These are phyloP conservation scores for Fusarium pseudocircinatum DNA, from an alignment of 2,329 filamentous ascomycete genomes.

Conservation along the genomic window DNA sequence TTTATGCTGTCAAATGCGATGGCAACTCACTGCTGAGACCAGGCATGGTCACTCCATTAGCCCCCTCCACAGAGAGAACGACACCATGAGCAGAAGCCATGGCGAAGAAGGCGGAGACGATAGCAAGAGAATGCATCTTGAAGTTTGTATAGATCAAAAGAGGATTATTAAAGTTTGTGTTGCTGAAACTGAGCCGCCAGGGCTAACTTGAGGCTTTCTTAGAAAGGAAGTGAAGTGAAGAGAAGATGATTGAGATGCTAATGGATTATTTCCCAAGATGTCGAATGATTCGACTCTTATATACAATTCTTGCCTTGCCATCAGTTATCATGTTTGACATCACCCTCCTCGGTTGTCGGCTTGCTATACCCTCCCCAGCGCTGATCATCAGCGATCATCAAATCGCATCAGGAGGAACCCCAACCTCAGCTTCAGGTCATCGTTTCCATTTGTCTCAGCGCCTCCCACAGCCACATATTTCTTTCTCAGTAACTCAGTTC, in stretches of 20 bases:
- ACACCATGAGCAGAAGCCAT: constrained; percentile 67
- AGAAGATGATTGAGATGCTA: background rate
- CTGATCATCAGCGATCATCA: background rate
- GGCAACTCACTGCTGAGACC: constrained; percentile 55
- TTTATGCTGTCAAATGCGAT: background rate
- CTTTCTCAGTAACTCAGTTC: background rate
- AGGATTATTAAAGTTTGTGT: background rate
- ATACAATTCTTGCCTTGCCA: too few species aligned
- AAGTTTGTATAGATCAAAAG: background rate
- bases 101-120: constrained; percentile 52
- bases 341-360: background rate
- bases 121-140: constrained; percentile 46
- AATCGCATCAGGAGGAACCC: background rate
- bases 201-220: background rate
- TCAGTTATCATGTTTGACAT: too few species aligned
- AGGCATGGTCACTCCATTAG: constrained; percentile 71
- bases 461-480: background rate
- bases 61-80: constrained; percentile 64
- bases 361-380: background rate
- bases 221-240: background rate
- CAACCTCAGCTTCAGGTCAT: constrained; percentile 10
- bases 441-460: constrained; percentile 1
- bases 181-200: constrained; percentile 5
- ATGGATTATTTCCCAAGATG: background rate
- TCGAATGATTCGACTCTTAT: background rate